Evolutionary conservation across 495 filamentous ascomycete genomes (phyloP), one percentile per base, ranked within the genome.

Genomic region (Penicillium cataractarum): DNA sequence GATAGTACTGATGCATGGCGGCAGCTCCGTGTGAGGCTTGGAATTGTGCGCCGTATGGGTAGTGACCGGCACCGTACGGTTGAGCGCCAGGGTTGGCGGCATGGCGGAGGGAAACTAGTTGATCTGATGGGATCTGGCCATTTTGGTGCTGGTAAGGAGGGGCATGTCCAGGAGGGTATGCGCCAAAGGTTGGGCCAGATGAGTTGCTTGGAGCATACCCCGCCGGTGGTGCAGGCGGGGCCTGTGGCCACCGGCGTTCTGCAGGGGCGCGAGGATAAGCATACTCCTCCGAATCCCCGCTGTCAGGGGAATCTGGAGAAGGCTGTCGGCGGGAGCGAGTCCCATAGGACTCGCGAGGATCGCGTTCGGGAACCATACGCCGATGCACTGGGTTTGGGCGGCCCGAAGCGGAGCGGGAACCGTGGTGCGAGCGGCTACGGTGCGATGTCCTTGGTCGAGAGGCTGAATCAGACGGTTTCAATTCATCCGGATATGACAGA

Each of bases 391-490:
- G 72, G 57, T 75, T 79, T 33, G 79, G 83, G 55, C 73, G 78
- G 58, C 71, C 67, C 50, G 78, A 75, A 61, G 70, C 73, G 44
- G 78, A 79, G 49, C 73, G 78, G 19, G 80, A 78, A 61, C 75
- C 74, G 72, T 75, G 76, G 63, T 71, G 65, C 55, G 71, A 67
- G 55, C 74, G 71, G 57, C 74, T 75, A 53, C 76, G 82, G 64
- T 80, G 76, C 24, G 81, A 79, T 49, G 83, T 83, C 53, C 84
- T 81, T 60, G 85, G 83, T 61, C 86, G 80, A 64, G 87, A 94
- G 29, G 91, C 91, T n/a, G 91, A 93, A 78, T 96, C 92, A 37
- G 88, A 90, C 24, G 91, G 89, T 55, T 89, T 87, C 66, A 95
- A 76, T 66, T 93, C 91, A 69, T 88, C 88, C 60, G 79, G 80